Base-by-base conservation (phyloP, 2,329 filamentous ascomycete genomes). In the Curvularia eragrostidis region DNA sequence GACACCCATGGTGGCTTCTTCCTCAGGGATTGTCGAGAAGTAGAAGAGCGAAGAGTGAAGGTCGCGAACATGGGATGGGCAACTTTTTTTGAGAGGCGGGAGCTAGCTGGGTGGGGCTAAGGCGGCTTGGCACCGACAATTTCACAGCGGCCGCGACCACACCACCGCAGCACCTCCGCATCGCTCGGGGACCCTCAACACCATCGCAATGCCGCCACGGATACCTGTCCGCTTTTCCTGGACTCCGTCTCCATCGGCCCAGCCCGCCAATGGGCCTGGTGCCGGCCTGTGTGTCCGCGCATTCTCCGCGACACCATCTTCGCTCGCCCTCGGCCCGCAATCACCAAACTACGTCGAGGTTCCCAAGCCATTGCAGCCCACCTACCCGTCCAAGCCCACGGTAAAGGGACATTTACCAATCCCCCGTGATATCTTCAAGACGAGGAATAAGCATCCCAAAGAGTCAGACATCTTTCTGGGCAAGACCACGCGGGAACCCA, bases 321-420 rank as follows among this genome's bases (percentile, higher is more conserved):
- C 70, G 56, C 73, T 71, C 48, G 78, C 79, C 48, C 82, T 93
- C 63, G 89, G 89, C 18, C 94, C 95, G 48, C 91, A 97, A 75
- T 96, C 93, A 34, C 94, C 95, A 46, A 85, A 86, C 64, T 98
- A 90, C 81, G 90, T 98, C 79, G 87, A 91, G 65, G 82, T 97
- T 54, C 94, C 93, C 47, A 83, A 84, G 66, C 85, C 90, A 48
- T 84, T 87, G n/a, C 92, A 97, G 75, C 87, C 89, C 49, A 83
- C 85, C n/a, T 77, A 80, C 41, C 78, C 80, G 3, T 70, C 75
- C 50, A 80, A 80, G 58, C 80, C 78, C 15, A 64, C 68, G 10
- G 75, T 92, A 32, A 92, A 92, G 75, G 95, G 95, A 66, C 86
- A 89, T 56, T 84, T 99, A 0, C 95, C 95, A 8, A 82, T 92